phyloP scores from a whole-genome alignment of 495 filamentous ascomycete genomes.

The Neurospora terricola region DNA sequence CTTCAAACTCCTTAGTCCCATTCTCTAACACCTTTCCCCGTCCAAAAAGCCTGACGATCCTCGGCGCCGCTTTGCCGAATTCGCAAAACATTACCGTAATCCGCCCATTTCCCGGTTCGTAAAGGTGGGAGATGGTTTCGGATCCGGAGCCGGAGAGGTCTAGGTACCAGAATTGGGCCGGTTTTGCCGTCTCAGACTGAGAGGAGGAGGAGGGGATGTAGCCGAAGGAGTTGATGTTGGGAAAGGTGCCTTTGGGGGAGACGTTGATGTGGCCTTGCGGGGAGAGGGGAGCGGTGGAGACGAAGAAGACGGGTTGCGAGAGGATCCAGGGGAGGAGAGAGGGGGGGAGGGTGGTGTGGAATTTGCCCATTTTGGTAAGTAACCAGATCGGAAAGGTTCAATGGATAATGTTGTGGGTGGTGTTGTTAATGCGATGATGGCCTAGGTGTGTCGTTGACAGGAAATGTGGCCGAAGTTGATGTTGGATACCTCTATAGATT shows the following conservation, averaged over 20 bases:
- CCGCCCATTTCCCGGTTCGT: conserved; percentile 57
- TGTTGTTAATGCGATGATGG: no score
- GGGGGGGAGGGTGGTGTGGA: conserved; percentile 49
- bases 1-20: conserved; percentile 35
- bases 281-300: conserved; percentile 53
- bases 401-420: no score
- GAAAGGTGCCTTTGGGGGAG: conserved; percentile 54
- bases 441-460: no score
- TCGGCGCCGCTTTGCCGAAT: conserved; percentile 42
- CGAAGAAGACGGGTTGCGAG: conserved; percentile 57
- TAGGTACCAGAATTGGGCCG: conserved; percentile 50
- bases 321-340: conserved; percentile 48
- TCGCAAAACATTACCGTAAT: conserved; percentile 63
- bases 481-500: no score
- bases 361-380: conserved; percentile 43
- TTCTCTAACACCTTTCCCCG: conserved; percentile 54
- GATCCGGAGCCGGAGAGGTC: conserved; percentile 61
- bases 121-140: conserved; percentile 63
- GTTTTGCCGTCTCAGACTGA: no score
- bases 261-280: conserved; percentile 51
- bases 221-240: conserved; percentile 39
- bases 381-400: no score
- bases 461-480: no score
- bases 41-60: conserved; percentile 65
- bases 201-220: conserved; percentile 38